These are phyloP conservation scores for Gamarada debralockiae DNA, from an alignment of 495 filamentous ascomycete species.

Conservation along the genomic window DNA sequence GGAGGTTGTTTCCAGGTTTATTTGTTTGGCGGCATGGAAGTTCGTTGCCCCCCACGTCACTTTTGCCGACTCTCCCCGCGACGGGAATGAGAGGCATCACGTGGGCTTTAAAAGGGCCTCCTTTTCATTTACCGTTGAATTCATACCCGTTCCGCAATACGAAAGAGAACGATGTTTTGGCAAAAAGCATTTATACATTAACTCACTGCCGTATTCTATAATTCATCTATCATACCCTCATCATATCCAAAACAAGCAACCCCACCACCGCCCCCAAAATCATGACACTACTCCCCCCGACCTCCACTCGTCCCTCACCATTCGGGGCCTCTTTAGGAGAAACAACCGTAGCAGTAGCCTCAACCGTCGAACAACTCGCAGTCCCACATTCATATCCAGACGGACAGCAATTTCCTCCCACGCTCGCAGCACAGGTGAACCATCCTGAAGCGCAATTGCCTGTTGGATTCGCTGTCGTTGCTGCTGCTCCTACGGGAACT, in stretches of 20 bases:
- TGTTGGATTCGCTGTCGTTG: constrained; percentile 24
- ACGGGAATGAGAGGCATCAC: too few relatives aligned
- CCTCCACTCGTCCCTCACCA: neutral
- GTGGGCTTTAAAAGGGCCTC: too few relatives aligned
- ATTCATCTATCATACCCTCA: neutral
- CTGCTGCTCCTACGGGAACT: constrained; percentile 44
- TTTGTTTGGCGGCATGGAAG: too few relatives aligned
- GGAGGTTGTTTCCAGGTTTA: too few relatives aligned
- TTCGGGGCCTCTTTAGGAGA: constrained; percentile 52
- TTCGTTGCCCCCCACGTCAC: too few relatives aligned
- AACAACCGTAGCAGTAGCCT: constrained; percentile 47
- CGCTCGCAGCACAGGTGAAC: constrained; percentile 65
- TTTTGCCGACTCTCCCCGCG: too few relatives aligned
- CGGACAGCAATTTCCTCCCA: constrained; percentile 77
- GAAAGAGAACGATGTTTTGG: too few relatives aligned
- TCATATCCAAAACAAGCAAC: neutral
- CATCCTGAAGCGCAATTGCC: constrained; percentile 70
- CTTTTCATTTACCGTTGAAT: too few relatives aligned
- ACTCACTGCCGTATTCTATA: too few relatives aligned
- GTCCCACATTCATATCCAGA: constrained; percentile 66
- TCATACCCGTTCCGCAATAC: too few relatives aligned
- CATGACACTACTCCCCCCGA: neutral
- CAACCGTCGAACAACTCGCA: constrained; percentile 57
- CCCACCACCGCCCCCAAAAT: neutral
- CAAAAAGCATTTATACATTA: too few relatives aligned